Evolutionary conservation across 2,329 filamentous ascomycete species (phyloP), one percentile per base, ranked within the genome.

Genomic region (Cytospora leucostoma): DNA sequence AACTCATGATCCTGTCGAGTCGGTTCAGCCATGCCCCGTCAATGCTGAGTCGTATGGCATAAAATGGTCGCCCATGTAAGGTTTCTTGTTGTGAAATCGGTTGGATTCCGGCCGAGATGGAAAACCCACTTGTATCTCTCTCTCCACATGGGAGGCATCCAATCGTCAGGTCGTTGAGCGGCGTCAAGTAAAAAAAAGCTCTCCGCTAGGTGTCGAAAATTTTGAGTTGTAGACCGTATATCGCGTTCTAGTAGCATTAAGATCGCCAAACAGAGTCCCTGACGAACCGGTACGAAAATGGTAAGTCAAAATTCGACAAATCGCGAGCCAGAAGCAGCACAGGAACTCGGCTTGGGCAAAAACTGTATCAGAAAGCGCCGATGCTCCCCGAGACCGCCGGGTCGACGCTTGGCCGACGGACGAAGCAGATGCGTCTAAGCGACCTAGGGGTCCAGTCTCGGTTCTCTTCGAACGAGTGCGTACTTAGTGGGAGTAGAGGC

Each of bases 41-140:
- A 34, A 57, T 53, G 63, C 59, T 61, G 59, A 65, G 65, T 66
- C 65, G 65, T 66, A 60, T 49, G 65, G 65, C 65, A 66, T 66
- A 65, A 66, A 61, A 62, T 66, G 65, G 65, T 66, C 59, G 65
- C 65, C 65, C 65, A 58, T 62, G 51, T 57, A 64, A 62, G 62
- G 55, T 66, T 59, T 64, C 56, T 56, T 35, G 40, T 52, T 66
- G 59, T 65, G 50, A 47, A 62, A 54, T 63, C 51, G 47, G 37
- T 32, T 37, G 47, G 63, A 61, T 58, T 56, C 63, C 53, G 56
- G 62, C 62, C 62, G 44, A 64, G 55, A 37, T 56, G 33, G 38
- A 54, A 54, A 59, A 56, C 38, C 47, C 56, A 55, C 52, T 61
- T 53, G 47, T 32, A 59, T 50, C 35, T 54, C 50, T 51, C 44